Conservation (phyloP, 1,139 yeast genomes). For the Yamadazyma buinensis region DNA sequence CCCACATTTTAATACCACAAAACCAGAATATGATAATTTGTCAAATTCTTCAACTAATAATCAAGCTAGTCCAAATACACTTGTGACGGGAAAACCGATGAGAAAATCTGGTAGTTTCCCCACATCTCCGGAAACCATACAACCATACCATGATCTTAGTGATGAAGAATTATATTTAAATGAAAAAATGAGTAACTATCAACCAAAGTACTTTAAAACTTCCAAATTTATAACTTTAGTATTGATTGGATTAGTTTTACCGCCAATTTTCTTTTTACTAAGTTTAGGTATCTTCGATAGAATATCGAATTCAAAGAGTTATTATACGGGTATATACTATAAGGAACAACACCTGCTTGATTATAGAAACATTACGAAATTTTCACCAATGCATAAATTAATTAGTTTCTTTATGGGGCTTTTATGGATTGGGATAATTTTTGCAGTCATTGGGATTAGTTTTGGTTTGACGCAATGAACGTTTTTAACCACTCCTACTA, state of each 20-base stretch:
- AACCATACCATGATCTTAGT: too few species aligned
- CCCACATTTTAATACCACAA: not conserved
- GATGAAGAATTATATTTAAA: constrained; percentile 1
- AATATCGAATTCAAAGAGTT: constrained; percentile 14
- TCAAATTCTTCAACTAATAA: not conserved
- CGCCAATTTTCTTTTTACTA: constrained; percentile 33
- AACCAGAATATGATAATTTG: not conserved
- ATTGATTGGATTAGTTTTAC: constrained; percentile 29
- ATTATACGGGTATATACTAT: constrained; percentile 16
- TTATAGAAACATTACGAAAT: constrained; percentile 13
- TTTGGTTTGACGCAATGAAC: constrained; percentile 21
- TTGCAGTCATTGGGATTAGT: constrained; percentile 43
- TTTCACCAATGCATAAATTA: constrained; percentile 30
- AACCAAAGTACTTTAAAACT: constrained; percentile 16
- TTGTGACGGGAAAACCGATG: constrained; percentile 10
- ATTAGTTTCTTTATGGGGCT: constrained; percentile 30
- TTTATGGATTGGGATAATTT: constrained; percentile 28
- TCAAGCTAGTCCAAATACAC: not conserved
- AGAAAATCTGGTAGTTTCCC: constrained; percentile 5
- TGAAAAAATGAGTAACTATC: constrained; percentile 1
- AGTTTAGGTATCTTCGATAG: constrained; percentile 33
- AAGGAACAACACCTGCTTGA: constrained; percentile 18
- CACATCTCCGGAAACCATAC: constrained; percentile 1
- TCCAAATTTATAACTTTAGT: constrained; percentile 19
- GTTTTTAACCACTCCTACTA: too few species aligned